Evolutionary conservation across 2,329 filamentous ascomycete species (phyloP).

Genomic region (Blumeriella jaapii): DNA sequence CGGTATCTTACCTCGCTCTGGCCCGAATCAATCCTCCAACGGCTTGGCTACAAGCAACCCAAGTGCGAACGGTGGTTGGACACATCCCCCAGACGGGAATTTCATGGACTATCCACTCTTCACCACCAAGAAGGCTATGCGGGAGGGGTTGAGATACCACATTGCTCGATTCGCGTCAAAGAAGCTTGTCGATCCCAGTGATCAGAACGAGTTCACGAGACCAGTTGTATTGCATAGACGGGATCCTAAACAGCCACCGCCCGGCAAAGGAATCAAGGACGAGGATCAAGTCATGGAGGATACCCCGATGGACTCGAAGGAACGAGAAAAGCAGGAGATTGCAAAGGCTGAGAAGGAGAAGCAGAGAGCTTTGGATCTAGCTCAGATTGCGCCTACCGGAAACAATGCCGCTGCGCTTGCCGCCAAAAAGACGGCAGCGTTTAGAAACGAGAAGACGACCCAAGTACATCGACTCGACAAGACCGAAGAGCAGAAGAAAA

Average conservation of each 20-base stretch:
- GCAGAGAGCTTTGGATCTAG: constrained; percentile 74
- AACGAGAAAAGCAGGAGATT: constrained; percentile 56
- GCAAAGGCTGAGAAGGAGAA: constrained; percentile 69
- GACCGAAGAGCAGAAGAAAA: constrained; percentile 57
- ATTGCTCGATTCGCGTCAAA: constrained; percentile 60
- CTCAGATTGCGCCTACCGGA: constrained; percentile 80
- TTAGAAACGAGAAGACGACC: constrained; percentile 74
- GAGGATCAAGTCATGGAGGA: constrained; percentile 34
- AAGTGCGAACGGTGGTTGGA: constrained; percentile 45
- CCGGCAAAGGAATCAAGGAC: constrained; percentile 51
- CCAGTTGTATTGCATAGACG: constrained; percentile 84
- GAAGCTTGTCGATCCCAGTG: constrained; percentile 56
- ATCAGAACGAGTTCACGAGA: constrained; percentile 71
- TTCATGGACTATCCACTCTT: constrained; percentile 56
- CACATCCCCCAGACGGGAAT: constrained; percentile 35
- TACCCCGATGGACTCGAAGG: constrained; percentile 40
- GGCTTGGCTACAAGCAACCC: constrained; percentile 32
- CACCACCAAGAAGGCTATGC: constrained; percentile 69
- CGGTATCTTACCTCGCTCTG: constrained; percentile 6
- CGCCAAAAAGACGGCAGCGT: constrained; percentile 39
- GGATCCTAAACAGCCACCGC: constrained; percentile 61
- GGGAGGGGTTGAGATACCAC: constrained; percentile 74
- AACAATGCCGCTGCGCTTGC: constrained; percentile 35
- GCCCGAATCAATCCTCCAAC: constrained; percentile 6
- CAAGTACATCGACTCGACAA: constrained; percentile 75